Evolutionary conservation across 257 asterid genomes (phyloP).

Genomic region (Penstemon davidsonii): DNA sequence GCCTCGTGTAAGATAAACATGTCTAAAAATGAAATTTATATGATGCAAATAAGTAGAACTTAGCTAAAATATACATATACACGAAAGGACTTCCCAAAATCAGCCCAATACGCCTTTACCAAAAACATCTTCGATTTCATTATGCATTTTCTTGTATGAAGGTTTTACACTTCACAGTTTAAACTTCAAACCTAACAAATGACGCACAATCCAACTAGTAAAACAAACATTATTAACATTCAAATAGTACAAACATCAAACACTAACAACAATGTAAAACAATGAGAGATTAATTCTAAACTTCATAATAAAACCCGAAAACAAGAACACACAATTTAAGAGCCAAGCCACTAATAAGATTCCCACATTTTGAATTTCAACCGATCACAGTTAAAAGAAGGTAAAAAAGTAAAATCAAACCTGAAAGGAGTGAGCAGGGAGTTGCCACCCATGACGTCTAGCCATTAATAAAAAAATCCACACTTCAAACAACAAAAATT

Average conservation of each 20-base stretch:
- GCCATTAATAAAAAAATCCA: constrained; percentile 62
- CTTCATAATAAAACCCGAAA: constrained; percentile 16
- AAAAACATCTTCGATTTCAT: constrained; percentile 1
- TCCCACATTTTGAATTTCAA: constrained; percentile 21
- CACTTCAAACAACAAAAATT: constrained; percentile 23
- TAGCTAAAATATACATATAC: neutral
- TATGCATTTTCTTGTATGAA: neutral
- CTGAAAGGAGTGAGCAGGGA: constrained; percentile 99
- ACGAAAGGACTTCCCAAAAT: constrained; percentile 9
- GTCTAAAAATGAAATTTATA: too few species aligned
- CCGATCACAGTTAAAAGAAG: constrained; percentile 17
- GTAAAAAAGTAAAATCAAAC: constrained; percentile 31
- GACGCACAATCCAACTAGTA: constrained; percentile 19
- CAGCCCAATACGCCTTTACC: constrained; percentile 9
- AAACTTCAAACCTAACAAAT: neutral
- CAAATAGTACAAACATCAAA: constrained; percentile 1
- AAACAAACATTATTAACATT: too few species aligned
- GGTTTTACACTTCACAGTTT: neutral
- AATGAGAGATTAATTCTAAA: constrained; percentile 19
- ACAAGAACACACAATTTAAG: constrained; percentile 26
- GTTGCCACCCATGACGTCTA: constrained; percentile 98
- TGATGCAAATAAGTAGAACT: constrained; percentile 15
- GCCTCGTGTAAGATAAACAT: too few species aligned
- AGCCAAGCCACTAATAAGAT: constrained; percentile 28
- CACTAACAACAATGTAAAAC: constrained; percentile 16